Conservation (phyloP, 1,139 yeast genomes). For the Debaryomyces singareniensis region DNA sequence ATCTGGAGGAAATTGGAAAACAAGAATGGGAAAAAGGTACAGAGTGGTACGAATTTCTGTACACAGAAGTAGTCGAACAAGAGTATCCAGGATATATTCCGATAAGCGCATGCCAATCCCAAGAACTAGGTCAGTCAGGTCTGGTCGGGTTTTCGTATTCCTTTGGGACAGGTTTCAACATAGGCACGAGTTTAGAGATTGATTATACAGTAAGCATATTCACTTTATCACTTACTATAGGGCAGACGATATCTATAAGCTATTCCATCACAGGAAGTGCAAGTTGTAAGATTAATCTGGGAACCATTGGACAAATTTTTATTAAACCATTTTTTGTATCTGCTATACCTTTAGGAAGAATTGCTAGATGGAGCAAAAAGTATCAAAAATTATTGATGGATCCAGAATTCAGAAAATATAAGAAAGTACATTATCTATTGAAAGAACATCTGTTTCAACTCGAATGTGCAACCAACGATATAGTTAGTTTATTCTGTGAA, state of each 20-base stretch:
- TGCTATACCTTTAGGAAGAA: conserved; percentile 9
- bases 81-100: conserved; percentile 18
- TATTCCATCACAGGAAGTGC: conserved; percentile 9
- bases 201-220: conserved; percentile 2
- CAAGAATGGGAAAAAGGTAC: conserved; percentile 1
- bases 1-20: not conserved
- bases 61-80: conserved; percentile 4
- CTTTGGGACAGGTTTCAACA: conserved; percentile 3
- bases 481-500: conserved; percentile 16
- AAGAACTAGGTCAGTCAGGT: conserved; percentile 15
- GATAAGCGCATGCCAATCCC: conserved; percentile 19
- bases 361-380: conserved; percentile 8
- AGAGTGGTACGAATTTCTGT: conserved; percentile 14
- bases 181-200: conserved; percentile 5
- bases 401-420: conserved; percentile 9
- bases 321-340: conserved; percentile 13
- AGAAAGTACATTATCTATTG: conserved; percentile 9
- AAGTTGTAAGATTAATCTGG: conserved; percentile 11
- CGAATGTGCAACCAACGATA: conserved; percentile 19
- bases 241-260: conserved; percentile 4
- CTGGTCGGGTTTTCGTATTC: conserved; percentile 11
- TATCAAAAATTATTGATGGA: conserved; percentile 8
- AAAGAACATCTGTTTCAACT: conserved; percentile 8
- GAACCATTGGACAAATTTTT: conserved; percentile 17
- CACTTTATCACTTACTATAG: conserved; percentile 7